Conservation (phyloP, 257 asterid species). For the Catharanthus roseus region DNA sequence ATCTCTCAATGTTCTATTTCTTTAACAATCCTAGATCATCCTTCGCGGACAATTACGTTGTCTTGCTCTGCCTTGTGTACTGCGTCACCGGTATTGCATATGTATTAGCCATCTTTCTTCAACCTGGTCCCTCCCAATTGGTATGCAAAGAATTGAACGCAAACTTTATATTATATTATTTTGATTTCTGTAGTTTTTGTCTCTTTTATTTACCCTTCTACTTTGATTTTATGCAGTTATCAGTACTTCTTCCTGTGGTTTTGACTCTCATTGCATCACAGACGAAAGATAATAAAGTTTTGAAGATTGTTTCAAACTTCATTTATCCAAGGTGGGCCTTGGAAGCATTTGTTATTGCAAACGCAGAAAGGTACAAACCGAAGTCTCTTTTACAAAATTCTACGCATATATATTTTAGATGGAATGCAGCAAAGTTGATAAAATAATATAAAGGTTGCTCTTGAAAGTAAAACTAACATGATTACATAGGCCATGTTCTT, state of each 20-base stretch:
- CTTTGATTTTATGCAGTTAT: constrained; percentile 33
- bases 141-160: constrained; percentile 31
- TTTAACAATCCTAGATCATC: constrained; percentile 85
- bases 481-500: not conserved
- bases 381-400: not conserved
- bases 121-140: constrained; percentile 94
- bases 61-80: constrained; percentile 83
- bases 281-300: constrained; percentile 31
- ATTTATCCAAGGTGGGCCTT: constrained; percentile 94
- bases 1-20: constrained; percentile 91
- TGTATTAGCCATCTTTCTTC: constrained; percentile 78
- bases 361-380: constrained; percentile 57
- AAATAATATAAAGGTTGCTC: not conserved
- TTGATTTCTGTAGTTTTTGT: not conserved
- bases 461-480: not conserved
- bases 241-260: constrained; percentile 89
- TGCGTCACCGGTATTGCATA: constrained; percentile 92
- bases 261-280: constrained; percentile 79
- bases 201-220: constrained; percentile 6
- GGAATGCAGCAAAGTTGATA: not conserved
- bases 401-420: not conserved
- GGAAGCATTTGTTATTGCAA: constrained; percentile 81
- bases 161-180: not conserved
- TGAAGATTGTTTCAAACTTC: constrained; percentile 45
- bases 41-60: constrained; percentile 58